A percentile compares a stretch with the other conserved stretches of the same genome.
Conservation (phyloP, 2,329 filamentous ascomycete genomes). For the Aspergillus terreus region DNA sequence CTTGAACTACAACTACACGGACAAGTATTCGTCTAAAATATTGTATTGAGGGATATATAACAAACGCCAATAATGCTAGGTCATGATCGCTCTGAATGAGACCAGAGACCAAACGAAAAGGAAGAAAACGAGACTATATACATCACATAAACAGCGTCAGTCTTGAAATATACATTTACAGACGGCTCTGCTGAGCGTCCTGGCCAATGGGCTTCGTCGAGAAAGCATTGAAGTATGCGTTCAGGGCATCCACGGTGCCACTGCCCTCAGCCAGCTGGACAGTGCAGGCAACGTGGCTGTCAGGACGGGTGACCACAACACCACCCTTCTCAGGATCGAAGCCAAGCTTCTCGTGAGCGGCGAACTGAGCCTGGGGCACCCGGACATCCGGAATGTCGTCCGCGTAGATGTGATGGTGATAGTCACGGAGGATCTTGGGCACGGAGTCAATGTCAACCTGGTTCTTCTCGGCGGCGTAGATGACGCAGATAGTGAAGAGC, state of each 20-base stretch:
- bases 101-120: constrained; percentile 19
- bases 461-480: constrained; percentile 66
- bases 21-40: not conserved
- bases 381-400: constrained; percentile 74
- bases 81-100: constrained; percentile 14
- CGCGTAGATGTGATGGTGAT: constrained; percentile 78
- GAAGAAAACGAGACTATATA: constrained; percentile 6
- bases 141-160: constrained; percentile 2
- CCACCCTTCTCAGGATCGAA: constrained; percentile 69
- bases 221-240: constrained; percentile 76
- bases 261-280: constrained; percentile 69
- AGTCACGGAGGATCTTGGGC: constrained; percentile 67
- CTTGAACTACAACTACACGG: no score
- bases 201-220: constrained; percentile 53
- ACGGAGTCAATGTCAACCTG: constrained; percentile 72
- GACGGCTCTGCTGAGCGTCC: constrained; percentile 31
- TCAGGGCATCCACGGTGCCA: constrained; percentile 75
- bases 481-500: constrained; percentile 75
- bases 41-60: constrained; percentile 16
- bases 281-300: constrained; percentile 80
- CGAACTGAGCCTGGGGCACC: constrained; percentile 65
- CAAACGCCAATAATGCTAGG: constrained; percentile 27
- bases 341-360: constrained; percentile 85
- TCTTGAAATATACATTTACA: constrained; percentile 18
- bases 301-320: constrained; percentile 78